Conservation (phyloP, 768 basidiomycete species). For the Tricholoma furcatifolium region DNA sequence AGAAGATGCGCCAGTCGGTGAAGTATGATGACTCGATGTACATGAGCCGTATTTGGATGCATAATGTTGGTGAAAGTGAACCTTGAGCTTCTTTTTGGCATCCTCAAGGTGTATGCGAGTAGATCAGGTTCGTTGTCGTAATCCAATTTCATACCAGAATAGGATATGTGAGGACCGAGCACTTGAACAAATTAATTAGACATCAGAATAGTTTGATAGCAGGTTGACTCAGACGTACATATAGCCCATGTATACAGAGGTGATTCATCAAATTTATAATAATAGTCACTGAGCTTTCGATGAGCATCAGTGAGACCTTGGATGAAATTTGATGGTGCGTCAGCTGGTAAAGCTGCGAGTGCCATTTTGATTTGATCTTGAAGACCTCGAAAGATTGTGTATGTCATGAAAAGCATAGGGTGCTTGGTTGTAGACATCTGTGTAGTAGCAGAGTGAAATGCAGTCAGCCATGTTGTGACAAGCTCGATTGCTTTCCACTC, state of each 20-base stretch:
- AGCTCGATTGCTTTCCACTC: constrained; percentile 22
- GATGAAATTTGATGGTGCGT: constrained; percentile 13
- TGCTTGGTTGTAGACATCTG: constrained; percentile 34
- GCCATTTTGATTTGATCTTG: constrained; percentile 24
- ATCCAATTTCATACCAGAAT: constrained; percentile 19
- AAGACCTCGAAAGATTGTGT: constrained; percentile 32
- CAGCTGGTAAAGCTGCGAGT: constrained; percentile 19
- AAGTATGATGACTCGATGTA: neutral
- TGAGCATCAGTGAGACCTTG: constrained; percentile 24
- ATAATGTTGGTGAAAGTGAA: constrained; percentile 9
- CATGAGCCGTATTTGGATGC: neutral
- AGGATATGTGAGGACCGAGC: constrained; percentile 28
- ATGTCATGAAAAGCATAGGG: constrained; percentile 29
- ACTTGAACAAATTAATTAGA: constrained; percentile 18
- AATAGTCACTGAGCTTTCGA: too few species aligned
- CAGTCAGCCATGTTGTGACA: constrained; percentile 19
- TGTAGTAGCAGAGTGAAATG: constrained; percentile 24
- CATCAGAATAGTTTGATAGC: neutral
- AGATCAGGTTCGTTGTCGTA: constrained; percentile 17
- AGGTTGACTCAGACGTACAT: constrained; percentile 20
- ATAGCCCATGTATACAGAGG: constrained; percentile 31
- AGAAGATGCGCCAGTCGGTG: neutral
- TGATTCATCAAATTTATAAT: constrained; percentile 26
- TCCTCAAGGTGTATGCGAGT: constrained; percentile 6
- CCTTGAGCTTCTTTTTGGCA: constrained; percentile 5